phyloP scores from a whole-genome alignment of 495 filamentous ascomycete species.

The Glarea lozoyensis region DNA sequence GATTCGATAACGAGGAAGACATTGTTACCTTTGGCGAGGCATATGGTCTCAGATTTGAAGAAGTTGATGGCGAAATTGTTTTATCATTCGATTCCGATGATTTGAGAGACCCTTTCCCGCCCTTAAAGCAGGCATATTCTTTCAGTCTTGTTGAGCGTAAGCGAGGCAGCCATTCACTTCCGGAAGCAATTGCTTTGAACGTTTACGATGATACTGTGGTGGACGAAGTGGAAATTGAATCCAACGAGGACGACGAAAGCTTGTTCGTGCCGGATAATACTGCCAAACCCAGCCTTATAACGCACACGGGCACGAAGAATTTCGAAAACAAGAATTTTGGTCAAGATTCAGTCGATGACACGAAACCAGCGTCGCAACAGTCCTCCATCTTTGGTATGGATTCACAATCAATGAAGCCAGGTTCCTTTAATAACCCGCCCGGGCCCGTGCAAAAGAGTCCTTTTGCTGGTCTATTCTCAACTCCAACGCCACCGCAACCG shows the following conservation, averaged over 20 bases:
- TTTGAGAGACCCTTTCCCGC: constrained; percentile 26
- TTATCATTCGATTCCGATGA: constrained; percentile 30
- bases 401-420: too few species aligned
- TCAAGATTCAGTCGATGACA: too few species aligned
- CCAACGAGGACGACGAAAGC: constrained; percentile 4
- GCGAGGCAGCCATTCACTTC: constrained; percentile 29
- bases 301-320: too few species aligned
- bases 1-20: constrained; percentile 66
- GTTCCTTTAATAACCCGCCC: too few species aligned
- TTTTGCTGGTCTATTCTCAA: too few species aligned
- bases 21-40: constrained; percentile 59
- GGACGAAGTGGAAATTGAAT: not conserved
- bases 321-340: too few species aligned
- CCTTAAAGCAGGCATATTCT: constrained; percentile 34
- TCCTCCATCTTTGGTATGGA: too few species aligned
- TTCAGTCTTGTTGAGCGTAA: constrained; percentile 38
- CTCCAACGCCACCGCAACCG: too few species aligned
- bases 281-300: not conserved
- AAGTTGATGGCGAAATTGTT: constrained; percentile 41
- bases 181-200: constrained; percentile 35
- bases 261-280: constrained; percentile 14
- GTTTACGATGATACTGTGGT: constrained; percentile 22
- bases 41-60: constrained; percentile 54
- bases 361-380: too few species aligned
- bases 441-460: too few species aligned